phyloP scores from a whole-genome alignment of 495 filamentous ascomycete genomes.

The Hypoxylon fuscum region DNA sequence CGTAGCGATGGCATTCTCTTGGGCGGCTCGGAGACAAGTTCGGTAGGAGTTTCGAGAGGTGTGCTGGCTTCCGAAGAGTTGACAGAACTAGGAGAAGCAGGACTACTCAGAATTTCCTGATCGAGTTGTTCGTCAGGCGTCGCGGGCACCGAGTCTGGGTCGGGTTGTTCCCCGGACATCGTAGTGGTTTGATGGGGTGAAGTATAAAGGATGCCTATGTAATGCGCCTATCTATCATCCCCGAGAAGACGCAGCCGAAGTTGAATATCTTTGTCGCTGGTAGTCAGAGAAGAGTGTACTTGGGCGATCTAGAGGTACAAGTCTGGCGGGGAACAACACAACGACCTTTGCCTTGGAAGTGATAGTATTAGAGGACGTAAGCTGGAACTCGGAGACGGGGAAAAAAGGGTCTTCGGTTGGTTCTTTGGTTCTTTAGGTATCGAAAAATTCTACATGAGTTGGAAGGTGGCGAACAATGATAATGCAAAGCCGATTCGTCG shows the following conservation, averaged over 20 bases:
- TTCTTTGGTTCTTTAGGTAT: constrained; percentile 2
- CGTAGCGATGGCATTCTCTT: constrained; percentile 64
- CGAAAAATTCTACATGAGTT: constrained; percentile 24
- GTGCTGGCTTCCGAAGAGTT: constrained; percentile 59
- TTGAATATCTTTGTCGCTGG: constrained; percentile 13
- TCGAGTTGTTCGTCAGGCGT: constrained; percentile 52
- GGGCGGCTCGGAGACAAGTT: constrained; percentile 44
- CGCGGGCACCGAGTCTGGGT: constrained; percentile 44
- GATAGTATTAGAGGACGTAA: constrained; percentile 4
- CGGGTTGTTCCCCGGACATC: constrained; percentile 45
- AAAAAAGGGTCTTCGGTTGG: constrained; percentile 8
- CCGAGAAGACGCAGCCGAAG: constrained; percentile 6
- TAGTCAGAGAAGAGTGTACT: background rate
- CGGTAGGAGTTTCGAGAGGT: constrained; percentile 53
- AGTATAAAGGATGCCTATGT: constrained; percentile 12
- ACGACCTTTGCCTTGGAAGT: too few species aligned
- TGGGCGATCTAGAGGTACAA: constrained; percentile 1
- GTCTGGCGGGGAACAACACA: constrained; percentile 13
- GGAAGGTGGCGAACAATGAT: constrained; percentile 37
- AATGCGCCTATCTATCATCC: constrained; percentile 31
- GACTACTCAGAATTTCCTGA: constrained; percentile 42
- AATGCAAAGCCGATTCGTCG: constrained; percentile 34
- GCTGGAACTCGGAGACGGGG: constrained; percentile 13
- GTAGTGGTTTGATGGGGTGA: constrained; percentile 20
- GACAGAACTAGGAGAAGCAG: constrained; percentile 51